Evolutionary conservation across 371 early-diverging fungal genomes (phyloP).

Genomic region (Rozella allomycis): DNA sequence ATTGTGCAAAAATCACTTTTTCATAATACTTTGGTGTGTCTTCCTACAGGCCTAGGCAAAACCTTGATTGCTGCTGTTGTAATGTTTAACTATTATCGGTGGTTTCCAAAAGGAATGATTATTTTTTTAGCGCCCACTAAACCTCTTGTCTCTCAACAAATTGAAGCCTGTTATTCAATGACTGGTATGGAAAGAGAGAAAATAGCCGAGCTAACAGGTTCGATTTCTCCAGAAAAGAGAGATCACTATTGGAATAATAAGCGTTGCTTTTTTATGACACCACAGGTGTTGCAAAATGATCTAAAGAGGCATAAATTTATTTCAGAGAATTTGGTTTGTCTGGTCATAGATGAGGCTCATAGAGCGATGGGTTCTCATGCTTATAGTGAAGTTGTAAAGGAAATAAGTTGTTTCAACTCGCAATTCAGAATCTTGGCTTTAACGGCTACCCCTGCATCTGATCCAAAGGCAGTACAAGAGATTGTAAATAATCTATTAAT

Average conservation of each 20-base stretch:
- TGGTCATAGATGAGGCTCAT: slow-evolving; percentile 88
- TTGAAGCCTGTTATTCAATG: slow-evolving; percentile 53
- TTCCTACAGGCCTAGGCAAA: slow-evolving; percentile 78
- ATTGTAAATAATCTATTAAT: slow-evolving; percentile 55
- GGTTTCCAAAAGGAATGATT: slow-evolving; percentile 73
- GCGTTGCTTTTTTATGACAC: slow-evolving; percentile 68
- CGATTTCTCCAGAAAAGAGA: slow-evolving; percentile 28
- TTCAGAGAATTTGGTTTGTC: slow-evolving; percentile 28
- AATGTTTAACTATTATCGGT: slow-evolving; percentile 76
- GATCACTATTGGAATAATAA: slow-evolving; percentile 13
- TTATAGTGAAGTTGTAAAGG: slow-evolving; percentile 43
- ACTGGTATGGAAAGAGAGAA: slow-evolving; percentile 42
- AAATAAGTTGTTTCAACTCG: slow-evolving; percentile 20
- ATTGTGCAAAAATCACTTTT: slow-evolving; percentile 54
- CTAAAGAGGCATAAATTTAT: slow-evolving; percentile 27
- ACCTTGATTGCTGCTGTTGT: slow-evolving; percentile 90
- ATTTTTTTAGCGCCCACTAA: slow-evolving; percentile 83
- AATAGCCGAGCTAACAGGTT: slow-evolving; percentile 51
- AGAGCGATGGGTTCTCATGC: slow-evolving; percentile 64
- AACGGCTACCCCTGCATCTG: slow-evolving; percentile 69
- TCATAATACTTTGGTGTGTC: slow-evolving; percentile 63
- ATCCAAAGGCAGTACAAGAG: slow-evolving; percentile 45
- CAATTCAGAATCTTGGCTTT: slow-evolving; percentile 62
- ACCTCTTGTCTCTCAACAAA: slow-evolving; percentile 77
- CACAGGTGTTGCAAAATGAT: slow-evolving; percentile 73